Evolutionary conservation across 257 asterid genomes (phyloP).

Genomic region (Salvia splendens): DNA sequence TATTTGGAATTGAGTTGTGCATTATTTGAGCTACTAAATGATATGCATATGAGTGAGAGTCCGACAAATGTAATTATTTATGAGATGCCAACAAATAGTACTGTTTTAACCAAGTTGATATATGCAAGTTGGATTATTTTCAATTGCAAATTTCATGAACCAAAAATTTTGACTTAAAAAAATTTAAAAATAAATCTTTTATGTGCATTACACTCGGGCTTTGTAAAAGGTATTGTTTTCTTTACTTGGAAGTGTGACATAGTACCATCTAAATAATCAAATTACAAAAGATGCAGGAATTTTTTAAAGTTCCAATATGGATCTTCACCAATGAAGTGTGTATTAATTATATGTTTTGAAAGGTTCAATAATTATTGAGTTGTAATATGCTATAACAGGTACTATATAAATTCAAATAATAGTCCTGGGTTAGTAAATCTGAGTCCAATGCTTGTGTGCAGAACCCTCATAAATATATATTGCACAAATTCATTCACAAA

Average conservation of each 20-base stretch:
- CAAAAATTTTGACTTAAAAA: too few species aligned
- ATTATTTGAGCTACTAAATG: constrained; percentile 23
- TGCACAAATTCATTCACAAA: not conserved
- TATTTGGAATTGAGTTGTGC: constrained; percentile 26
- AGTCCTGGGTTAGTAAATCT: not conserved
- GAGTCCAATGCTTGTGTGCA: not conserved
- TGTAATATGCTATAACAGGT: not conserved
- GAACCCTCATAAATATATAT: not conserved
- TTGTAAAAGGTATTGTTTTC: too few species aligned
- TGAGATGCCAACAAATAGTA: constrained; percentile 14
- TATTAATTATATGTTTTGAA: too few species aligned
- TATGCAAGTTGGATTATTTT: constrained; percentile 26
- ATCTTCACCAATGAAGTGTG: too few species aligned
- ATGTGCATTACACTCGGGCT: too few species aligned
- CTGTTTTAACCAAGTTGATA: not conserved
- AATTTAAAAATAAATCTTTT: too few species aligned
- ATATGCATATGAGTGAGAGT: not conserved
- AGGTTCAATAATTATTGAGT: too few species aligned
- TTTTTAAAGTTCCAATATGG: too few species aligned
- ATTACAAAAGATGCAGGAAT: too few species aligned
- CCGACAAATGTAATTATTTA: constrained; percentile 5
- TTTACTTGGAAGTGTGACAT: too few species aligned
- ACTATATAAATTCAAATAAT: not conserved
- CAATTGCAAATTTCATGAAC: too few species aligned
- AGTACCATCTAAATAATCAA: too few species aligned